These are phyloP conservation scores for Pneumocystis murina DNA, from an alignment of 1,139 yeast species.

Conservation along the genomic window DNA sequence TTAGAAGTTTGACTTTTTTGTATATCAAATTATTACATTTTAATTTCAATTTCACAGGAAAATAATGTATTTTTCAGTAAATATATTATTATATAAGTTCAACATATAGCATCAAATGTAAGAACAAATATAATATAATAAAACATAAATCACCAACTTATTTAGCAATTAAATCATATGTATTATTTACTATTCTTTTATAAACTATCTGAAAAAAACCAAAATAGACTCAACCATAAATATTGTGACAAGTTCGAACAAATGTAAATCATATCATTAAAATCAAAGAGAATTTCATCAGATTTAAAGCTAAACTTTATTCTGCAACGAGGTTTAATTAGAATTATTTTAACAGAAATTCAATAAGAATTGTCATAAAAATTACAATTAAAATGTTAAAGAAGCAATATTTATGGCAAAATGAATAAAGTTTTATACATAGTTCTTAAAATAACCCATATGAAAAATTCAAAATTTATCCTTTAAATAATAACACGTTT, in stretches of 20 bases:
- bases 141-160: background rate
- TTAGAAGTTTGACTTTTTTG: background rate
- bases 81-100: background rate
- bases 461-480: background rate
- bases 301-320: background rate
- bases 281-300: background rate
- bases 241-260: background rate
- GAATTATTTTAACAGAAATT: background rate
- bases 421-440: background rate
- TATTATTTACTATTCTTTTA: background rate
- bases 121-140: background rate
- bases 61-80: background rate
- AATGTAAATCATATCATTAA: background rate
- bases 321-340: background rate
- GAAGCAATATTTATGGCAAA: background rate
- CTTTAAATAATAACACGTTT: background rate
- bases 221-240: background rate
- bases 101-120: background rate
- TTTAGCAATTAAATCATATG: background rate
- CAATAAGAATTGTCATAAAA: background rate
- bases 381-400: background rate
- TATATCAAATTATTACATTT: background rate
- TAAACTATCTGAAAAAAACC: background rate
- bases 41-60: background rate
- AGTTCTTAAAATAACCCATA: background rate